Conservation (phyloP, 345 rosid species). For the Bruguiera gymnorhiza region DNA sequence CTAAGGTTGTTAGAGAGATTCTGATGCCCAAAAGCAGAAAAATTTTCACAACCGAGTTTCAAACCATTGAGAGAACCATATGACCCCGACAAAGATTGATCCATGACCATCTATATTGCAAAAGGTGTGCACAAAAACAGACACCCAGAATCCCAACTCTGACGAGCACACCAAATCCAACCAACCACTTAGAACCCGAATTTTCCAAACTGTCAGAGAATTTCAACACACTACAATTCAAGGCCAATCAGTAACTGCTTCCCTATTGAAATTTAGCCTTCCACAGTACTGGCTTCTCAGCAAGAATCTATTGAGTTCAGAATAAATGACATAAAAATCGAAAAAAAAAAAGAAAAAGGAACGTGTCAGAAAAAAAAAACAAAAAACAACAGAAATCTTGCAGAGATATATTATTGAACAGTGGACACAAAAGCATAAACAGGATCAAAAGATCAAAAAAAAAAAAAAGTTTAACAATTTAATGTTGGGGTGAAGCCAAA, state of each 20-base stretch:
- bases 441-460: no score
- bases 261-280: not conserved
- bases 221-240: not conserved
- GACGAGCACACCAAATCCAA: slow-evolving; percentile 1
- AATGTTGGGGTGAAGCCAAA: no score
- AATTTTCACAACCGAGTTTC: slow-evolving; percentile 20
- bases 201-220: not conserved
- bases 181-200: not conserved
- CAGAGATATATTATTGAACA: slow-evolving; percentile 1
- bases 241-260: not conserved
- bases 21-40: slow-evolving; percentile 13
- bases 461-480: no score
- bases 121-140: slow-evolving; percentile 3
- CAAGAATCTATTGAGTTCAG: slow-evolving; percentile 18
- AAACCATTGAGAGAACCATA: slow-evolving; percentile 27
- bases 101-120: slow-evolving; percentile 35
- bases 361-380: not conserved
- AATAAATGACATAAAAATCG: slow-evolving; percentile 10
- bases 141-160: not conserved
- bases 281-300: not conserved
- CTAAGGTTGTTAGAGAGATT: slow-evolving; percentile 16
- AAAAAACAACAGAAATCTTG: not conserved
- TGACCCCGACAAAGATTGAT: slow-evolving; percentile 25
- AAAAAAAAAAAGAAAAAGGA: slow-evolving; percentile 2
- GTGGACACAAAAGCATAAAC: not conserved